Evolutionary conservation across 495 filamentous ascomycete genomes (phyloP).

Genomic region (Usnea hakonensis): DNA sequence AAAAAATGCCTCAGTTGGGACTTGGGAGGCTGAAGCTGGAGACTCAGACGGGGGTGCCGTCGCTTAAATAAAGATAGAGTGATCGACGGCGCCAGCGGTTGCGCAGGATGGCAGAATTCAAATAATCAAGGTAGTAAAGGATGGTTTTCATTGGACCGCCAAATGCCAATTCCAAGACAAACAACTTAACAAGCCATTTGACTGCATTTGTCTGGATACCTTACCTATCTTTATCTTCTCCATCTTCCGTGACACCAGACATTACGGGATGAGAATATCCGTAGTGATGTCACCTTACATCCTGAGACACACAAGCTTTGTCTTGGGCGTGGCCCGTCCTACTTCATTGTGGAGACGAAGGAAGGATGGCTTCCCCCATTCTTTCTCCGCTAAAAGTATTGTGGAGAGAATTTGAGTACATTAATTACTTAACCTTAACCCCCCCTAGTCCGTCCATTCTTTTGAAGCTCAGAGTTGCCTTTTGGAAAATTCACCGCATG

Average conservation of each 20-base stretch:
- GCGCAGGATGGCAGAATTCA: not conserved
- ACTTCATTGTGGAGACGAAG: slow-evolving; percentile 5
- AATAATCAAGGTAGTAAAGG: no score
- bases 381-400: not conserved
- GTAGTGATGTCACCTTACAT: not conserved
- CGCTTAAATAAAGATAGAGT: not conserved
- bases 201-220: not conserved
- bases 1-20: no score
- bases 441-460: not conserved
- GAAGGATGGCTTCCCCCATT: not conserved
- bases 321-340: not conserved
- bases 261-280: not conserved
- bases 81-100: slow-evolving; percentile 3
- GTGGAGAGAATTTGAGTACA: not conserved
- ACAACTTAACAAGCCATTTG: no score
- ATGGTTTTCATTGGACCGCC: not conserved
- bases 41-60: not conserved
- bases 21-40: no score
- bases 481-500: no score
- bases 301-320: not conserved
- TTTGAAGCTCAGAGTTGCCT: no score
- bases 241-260: no score
- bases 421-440: not conserved
- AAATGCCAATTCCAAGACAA: no score
- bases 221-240: no score